Conservation (phyloP, 805 yeast species). For the Yarrowia sp. region DNA sequence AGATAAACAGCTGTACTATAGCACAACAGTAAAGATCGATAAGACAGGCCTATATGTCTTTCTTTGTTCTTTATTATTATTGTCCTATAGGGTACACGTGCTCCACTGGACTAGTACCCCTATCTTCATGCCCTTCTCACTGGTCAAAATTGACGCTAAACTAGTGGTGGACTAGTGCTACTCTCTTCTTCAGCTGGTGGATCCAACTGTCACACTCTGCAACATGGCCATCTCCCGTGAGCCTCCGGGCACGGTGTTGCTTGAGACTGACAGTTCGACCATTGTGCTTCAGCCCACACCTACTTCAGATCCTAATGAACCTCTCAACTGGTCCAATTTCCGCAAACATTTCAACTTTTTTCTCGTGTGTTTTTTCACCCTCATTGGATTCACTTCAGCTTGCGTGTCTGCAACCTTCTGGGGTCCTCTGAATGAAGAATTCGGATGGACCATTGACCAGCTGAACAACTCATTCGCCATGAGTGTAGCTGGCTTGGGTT, state of each 20-base stretch:
- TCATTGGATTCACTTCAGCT: not conserved
- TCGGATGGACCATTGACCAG: not conserved
- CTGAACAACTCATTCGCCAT: not conserved
- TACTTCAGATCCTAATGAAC: not conserved
- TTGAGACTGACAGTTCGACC: not conserved
- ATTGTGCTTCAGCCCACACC: not conserved
- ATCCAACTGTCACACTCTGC: too few relatives aligned
- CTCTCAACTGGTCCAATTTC: not conserved
- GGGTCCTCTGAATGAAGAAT: not conserved
- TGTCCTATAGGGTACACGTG: too few relatives aligned
- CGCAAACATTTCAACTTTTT: not conserved
- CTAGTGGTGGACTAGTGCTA: too few relatives aligned
- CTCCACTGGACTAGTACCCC: too few relatives aligned
- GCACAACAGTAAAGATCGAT: too few relatives aligned
- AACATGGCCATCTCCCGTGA: not conserved
- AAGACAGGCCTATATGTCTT: too few relatives aligned
- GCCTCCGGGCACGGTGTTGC: not conserved
- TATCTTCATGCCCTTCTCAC: too few relatives aligned
- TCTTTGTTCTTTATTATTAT: too few relatives aligned
- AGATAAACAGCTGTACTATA: too few relatives aligned
- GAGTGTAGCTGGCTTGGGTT: not conserved
- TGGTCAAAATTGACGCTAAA: too few relatives aligned
- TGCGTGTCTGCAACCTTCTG: not conserved
- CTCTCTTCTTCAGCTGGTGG: too few relatives aligned
- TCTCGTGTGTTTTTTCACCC: slow-evolving; percentile 1